Percentiles rank a stretch among this genome's conserved stretches.
phyloP scores from a whole-genome alignment of 192 early-diverging fungal genomes.

The Linnemannia hyalina region DNA sequence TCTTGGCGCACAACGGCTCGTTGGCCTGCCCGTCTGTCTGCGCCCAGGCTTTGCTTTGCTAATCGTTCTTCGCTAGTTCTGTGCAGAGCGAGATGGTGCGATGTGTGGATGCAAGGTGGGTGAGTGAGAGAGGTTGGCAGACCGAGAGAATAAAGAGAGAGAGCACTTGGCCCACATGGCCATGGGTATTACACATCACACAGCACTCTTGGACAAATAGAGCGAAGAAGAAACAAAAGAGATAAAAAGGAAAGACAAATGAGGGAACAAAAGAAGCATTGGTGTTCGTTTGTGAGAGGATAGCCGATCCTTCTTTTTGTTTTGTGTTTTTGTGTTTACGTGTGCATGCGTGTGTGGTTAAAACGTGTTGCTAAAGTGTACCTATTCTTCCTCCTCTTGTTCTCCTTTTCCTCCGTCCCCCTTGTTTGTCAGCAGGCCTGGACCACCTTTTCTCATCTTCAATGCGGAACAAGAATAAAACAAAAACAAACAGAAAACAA shows the following conservation, averaged over 20 bases:
- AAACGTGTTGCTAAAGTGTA: too few species aligned
- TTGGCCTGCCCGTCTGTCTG: slow-evolving; percentile 1
- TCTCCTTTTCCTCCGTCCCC: too few species aligned
- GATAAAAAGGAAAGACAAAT: too few species aligned
- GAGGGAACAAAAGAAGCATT: too few species aligned
- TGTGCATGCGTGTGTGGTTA: too few species aligned
- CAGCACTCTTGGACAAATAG: neutral
- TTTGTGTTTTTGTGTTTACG: too few species aligned
- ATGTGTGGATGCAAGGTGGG: neutral
- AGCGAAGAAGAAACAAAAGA: too few species aligned
- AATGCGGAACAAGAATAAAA: neutral
- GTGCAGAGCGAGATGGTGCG: neutral
- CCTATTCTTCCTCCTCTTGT: too few species aligned
- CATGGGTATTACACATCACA: neutral
- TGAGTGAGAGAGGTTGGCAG: neutral
- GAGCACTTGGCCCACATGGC: slow-evolving; percentile 5
- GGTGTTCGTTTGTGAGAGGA: too few species aligned
- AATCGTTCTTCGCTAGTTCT: neutral
- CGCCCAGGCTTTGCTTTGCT: slow-evolving; percentile 1
- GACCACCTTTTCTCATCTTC: neutral
- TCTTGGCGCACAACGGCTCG: neutral
- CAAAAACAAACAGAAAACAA: neutral
- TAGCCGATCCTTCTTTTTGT: too few species aligned
- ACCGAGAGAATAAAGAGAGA: neutral
- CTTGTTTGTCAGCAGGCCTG: neutral